Percentiles rank a stretch among this genome's conserved stretches.
Evolutionary conservation across 176 grass and related monocot genomes (phyloP).

Genomic region (Hsuehochloa calcarea): DNA sequence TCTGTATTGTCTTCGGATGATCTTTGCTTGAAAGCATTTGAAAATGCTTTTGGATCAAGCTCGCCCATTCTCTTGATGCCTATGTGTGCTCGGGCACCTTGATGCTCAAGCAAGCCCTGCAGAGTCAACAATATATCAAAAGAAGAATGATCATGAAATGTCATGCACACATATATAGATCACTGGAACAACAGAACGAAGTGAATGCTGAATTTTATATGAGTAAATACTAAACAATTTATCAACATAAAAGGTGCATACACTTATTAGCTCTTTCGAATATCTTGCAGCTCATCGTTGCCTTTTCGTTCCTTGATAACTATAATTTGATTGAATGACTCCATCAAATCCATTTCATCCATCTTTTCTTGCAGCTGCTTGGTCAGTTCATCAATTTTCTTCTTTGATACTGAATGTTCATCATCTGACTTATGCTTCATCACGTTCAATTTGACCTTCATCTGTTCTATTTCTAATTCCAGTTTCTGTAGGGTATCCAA

Average conservation of each 20-base stretch:
- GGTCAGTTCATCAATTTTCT: background rate
- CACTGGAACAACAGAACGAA: background rate
- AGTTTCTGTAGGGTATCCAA: conserved; percentile 21
- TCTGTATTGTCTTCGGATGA: conserved; percentile 34
- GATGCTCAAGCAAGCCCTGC: background rate
- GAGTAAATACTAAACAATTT: background rate
- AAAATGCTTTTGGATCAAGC: conserved; percentile 47
- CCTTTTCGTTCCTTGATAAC: conserved; percentile 27
- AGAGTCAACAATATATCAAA: no score
- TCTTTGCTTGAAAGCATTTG: conserved; percentile 20
- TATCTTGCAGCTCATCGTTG: conserved; percentile 43
- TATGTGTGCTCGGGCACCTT: background rate
- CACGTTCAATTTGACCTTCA: conserved; percentile 8
- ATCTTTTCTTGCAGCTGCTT: conserved; percentile 40
- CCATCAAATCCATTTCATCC: conserved; percentile 38
- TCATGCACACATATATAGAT: background rate
- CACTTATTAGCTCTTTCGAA: conserved; percentile 36
- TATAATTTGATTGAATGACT: conserved; percentile 48
- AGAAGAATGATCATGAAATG: background rate
- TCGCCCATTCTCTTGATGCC: conserved; percentile 59
- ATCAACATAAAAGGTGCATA: background rate
- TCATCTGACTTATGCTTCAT: background rate
- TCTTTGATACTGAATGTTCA: conserved; percentile 5
- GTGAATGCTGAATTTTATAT: background rate
- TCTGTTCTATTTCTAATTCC: conserved; percentile 34